Conservation (phyloP, 176 grass and related monocot genomes). For the Melocanna baccifera region DNA sequence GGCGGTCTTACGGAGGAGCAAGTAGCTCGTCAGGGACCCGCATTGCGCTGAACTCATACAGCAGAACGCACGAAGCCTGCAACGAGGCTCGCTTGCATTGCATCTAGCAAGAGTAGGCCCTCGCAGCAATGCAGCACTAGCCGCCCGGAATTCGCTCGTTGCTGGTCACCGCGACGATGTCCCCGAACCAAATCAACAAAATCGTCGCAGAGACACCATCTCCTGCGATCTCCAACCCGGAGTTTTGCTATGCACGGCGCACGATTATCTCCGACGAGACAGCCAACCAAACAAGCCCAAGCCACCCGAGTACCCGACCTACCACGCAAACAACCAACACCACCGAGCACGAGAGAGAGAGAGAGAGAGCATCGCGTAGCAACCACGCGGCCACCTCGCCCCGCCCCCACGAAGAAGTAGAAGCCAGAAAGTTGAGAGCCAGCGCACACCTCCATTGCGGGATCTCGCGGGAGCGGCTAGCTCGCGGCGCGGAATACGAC, state of each 20-base stretch:
- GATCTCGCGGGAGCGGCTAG: constrained; percentile 12
- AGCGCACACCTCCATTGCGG: constrained; percentile 47
- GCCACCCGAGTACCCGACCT: no score
- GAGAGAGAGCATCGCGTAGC: no score
- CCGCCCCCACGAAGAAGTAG: not conserved
- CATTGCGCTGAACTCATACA: not conserved
- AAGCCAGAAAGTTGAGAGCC: not conserved
- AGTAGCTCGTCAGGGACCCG: not conserved
- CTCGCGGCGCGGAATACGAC: no score
- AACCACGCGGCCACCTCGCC: not conserved
- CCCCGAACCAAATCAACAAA: not conserved
- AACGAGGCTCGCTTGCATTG: not conserved
- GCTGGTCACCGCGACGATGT: not conserved
- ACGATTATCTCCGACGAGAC: not conserved
- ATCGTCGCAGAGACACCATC: not conserved
- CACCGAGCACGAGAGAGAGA: not conserved
- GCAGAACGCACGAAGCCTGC: not conserved
- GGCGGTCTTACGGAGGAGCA: not conserved
- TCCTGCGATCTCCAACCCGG: not conserved
- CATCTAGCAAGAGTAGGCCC: not conserved
- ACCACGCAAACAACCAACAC: not conserved
- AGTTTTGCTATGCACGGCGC: not conserved
- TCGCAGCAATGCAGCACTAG: not conserved
- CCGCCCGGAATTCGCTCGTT: not conserved
- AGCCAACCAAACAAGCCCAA: not conserved